Evolutionary conservation across 345 rosid species (phyloP), one percentile per base, ranked within the genome.

Genomic region (Eucalyptus erythrocorys): DNA sequence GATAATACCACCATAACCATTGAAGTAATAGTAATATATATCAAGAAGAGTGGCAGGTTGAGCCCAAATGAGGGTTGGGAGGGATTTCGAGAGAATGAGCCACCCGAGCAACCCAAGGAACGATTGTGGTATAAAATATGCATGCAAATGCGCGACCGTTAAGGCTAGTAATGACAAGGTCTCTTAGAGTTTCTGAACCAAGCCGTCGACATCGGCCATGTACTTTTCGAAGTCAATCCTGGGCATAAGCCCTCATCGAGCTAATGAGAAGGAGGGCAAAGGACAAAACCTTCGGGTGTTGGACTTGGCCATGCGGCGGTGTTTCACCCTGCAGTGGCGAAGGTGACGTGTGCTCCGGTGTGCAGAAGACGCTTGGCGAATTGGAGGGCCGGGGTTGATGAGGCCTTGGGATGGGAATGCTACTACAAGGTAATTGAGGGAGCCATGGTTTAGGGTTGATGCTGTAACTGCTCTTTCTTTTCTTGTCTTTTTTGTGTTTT

Each of bases 31-130:
- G 89, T 95, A 92, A 87, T 94, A 96, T 80, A 95, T 88, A 87
- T 90, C 93, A 2, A 97, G 89, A 10, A 95, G 95, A 2, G 94
- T 90, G 1, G 99, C 97, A 1, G 97, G 94, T n/a, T 97, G 98
- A 42, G 90, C 91, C 97, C 98, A 97, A 8, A 96, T 88, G 4
- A 94, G 90, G 0, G 93, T 89, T 0, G 93, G 51, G 1, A n/a
- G 96, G 96, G n/a, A 95, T 89, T 61, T 90, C 55, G 48, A 91
- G 87, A 21, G 81, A 91, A 86, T 93, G 94, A 82, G 98, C 97
- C 87, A 93, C 95, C 45, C 85, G 92, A 0, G 89, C 92, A 1
- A 87, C 97, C 96, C 97, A 97, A 0, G 94, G 95, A 24, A 96
- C 88, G 9, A 96, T 90, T 1, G 95, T 15, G 6, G 94, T 91